Base-by-base conservation (phyloP, 2,329 filamentous ascomycete genomes). In the Calcarisporium arbuscula region DNA sequence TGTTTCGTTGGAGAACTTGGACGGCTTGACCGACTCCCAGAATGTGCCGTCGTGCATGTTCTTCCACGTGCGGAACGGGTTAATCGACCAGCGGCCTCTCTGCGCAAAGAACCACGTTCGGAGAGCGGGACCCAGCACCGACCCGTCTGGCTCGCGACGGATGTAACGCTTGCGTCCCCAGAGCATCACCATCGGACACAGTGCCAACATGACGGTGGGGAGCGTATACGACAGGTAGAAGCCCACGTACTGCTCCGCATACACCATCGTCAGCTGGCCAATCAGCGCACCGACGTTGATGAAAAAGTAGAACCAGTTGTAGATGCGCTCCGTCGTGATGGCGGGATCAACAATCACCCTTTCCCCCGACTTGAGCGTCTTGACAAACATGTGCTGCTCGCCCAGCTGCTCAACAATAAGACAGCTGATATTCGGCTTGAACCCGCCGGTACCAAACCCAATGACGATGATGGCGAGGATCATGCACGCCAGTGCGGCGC, bases 371-470 rank as follows among this genome's bases (percentile, higher is more conserved):
- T 53, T 51, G 15, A 72, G 57, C 4, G 67, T 74, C 40, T 67
- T 62, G 34, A 82, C 65, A 22, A 65, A 64, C 35, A 74, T 61
- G 39, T 65, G 68, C n/a, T 72, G 68, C 17, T 74, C 65, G 9
- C 64, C 65, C 39, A 79, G 71, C 53, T 84, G 79, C 47, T 85
- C 80, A 15, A 77, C 76, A 41, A 84, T 77, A 17, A 83, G 60
- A 2, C 78, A 77, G 14, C 73, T 76, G 34, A 87, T 75, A 45
- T 87, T 88, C 27, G 80, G 61, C 62, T 87, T 87, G 67, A 87
- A 85, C 39, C 81, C 80, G 41, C 82, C 82, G 1, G 82, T 85
- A 25, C 82, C 82, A 10, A 85, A 54, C 16, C 66, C 65, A 34
- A 70, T 62, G 35, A 59, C 42, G 21, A 70, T 47, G 34, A 70